Conservation (phyloP, 2,329 filamentous ascomycete species). For the Periconia macrospinosa region DNA sequence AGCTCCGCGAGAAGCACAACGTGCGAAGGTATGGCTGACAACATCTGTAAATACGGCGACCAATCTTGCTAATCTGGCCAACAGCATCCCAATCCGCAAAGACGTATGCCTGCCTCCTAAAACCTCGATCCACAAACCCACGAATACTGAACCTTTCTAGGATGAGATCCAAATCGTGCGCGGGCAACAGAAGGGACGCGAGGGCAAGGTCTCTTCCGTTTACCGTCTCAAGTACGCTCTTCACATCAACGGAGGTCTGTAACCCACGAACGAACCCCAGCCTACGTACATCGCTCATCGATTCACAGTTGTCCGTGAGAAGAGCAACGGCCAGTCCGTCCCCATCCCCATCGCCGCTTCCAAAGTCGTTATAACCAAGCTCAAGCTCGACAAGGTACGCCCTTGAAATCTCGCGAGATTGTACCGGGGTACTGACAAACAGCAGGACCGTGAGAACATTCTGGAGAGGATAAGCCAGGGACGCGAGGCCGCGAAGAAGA, state of each 20-base stretch:
- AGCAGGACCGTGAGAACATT: conserved; percentile 77
- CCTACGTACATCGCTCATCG: conserved; percentile 23
- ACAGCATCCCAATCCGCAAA: conserved; percentile 87
- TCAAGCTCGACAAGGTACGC: conserved; percentile 84
- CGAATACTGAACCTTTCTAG: conserved; percentile 35
- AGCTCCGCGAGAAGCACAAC: conserved; percentile 98
- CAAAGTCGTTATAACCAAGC: conserved; percentile 98
- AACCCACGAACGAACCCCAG: conserved; percentile 5
- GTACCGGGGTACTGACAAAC: conserved; percentile 9
- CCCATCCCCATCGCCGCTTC: conserved; percentile 92
- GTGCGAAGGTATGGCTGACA: conserved; percentile 77
- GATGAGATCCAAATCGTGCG: conserved; percentile 91
- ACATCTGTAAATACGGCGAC: not conserved
- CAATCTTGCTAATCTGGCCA: conserved; percentile 5
- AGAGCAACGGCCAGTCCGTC: conserved; percentile 94
- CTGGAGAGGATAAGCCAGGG: conserved; percentile 82
- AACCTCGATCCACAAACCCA: conserved; percentile 6
- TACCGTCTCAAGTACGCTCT: conserved; percentile 83
- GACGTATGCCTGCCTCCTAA: conserved; percentile 57
- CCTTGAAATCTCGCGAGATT: not conserved
- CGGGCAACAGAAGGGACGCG: conserved; percentile 93
- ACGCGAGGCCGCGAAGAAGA: conserved; percentile 75
- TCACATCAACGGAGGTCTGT: conserved; percentile 79
- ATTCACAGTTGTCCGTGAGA: conserved; percentile 78
- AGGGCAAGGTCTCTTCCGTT: conserved; percentile 97